Evolutionary conservation across 169 alveolate species (phyloP), one percentile per base, ranked within the genome.

Genomic region (Plasmodium malariae): DNA sequence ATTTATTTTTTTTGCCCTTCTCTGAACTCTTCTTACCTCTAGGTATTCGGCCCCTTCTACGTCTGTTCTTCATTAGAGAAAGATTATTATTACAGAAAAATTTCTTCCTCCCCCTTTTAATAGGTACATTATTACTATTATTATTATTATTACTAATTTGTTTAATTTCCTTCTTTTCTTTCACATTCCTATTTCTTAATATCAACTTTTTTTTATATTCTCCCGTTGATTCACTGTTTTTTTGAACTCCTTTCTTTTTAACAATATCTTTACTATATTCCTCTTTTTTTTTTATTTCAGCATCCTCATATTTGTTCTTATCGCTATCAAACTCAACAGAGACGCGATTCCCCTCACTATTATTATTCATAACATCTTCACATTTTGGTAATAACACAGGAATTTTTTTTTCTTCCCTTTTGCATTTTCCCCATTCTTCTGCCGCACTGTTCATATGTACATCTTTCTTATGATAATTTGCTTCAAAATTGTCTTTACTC

Each of bases 51-150:
- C 72, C 55, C 36, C 70, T 54, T 55, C 43, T 32, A n/a, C 83
- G 2, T 26, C 87, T 57, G 12, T 73, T 37, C 36, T 73, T 73
- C 70, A 73, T 73, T 34, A 73, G 48, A 2, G 72, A 34, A 3
- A 34, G 32, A 37, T 73, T 73, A 73, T 73, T 73, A 63, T 73
- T 73, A 7, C 83, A 70, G 17, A 70, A 70, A 49, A 32, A 70
- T 19, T 45, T 70, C 48, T 70, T 73, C 48, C 71, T 55, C n/a
- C 55, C 59, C 36, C 60, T 19, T 34, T 57, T 55, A 4, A 55
- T 5, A 1, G 36, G 2, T 6, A 19, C 55, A 3, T 34, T 73
- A 14, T 54, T 45, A 21, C 34, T 24, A 21, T 45, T 28, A 9
- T 11, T 49, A 45, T 49, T 5, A 34, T 2, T 36, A n/a, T 45